Evolutionary conservation across 1,284 basidiomycete genomes (phyloP).

Genomic region (Ganoderma sinense): DNA sequence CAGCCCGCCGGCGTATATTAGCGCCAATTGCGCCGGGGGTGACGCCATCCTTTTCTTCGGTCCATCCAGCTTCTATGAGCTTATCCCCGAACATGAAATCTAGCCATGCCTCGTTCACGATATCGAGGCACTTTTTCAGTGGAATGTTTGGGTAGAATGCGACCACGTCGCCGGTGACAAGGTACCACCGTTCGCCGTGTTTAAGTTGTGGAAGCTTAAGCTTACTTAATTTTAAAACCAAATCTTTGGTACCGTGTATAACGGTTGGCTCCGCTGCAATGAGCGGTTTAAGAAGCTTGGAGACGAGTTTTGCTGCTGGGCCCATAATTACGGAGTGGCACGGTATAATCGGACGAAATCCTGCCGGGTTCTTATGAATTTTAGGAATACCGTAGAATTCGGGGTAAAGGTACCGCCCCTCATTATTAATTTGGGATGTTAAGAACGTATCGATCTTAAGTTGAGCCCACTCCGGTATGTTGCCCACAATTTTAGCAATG

Average conservation of each 20-base stretch:
- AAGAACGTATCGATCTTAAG: background rate
- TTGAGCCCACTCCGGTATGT: background rate
- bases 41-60: too few relatives aligned
- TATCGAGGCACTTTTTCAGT: background rate
- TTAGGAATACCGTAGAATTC: conserved; percentile 14
- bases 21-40: too few relatives aligned
- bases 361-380: conserved; percentile 15
- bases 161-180: conserved; percentile 17
- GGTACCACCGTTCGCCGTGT: background rate
- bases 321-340: conserved; percentile 8
- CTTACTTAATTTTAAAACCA: conserved; percentile 13
- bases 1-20: too few relatives aligned
- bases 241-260: conserved; percentile 15
- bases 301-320: conserved; percentile 7
- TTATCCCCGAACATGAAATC: too few relatives aligned
- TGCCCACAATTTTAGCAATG: background rate
- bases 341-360: conserved; percentile 14
- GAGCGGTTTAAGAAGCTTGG: conserved; percentile 13
- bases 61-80: too few relatives aligned
- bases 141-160: conserved; percentile 17
- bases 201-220: background rate
- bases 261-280: conserved; percentile 15
- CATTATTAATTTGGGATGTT: background rate
- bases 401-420: background rate
- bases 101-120: too few relatives aligned